A percentile compares a stretch with the other conserved stretches of the same genome.
These are phyloP conservation scores for Rhodomyrtus tomentosa DNA, from an alignment of 345 rosid species.

Conservation along the genomic window DNA sequence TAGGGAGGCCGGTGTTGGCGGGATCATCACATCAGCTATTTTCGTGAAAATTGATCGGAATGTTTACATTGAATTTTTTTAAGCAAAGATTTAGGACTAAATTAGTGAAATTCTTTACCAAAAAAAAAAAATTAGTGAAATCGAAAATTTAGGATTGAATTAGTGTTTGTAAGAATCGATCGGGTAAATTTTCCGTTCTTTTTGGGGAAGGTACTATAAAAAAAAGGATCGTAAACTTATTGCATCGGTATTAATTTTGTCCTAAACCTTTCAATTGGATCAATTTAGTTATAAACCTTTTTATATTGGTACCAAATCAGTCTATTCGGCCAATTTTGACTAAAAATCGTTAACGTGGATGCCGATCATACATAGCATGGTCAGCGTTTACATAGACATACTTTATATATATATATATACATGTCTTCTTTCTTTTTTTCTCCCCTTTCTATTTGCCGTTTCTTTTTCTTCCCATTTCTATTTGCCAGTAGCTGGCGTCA, in stretches of 20 bases:
- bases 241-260: neutral
- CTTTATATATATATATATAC: neutral
- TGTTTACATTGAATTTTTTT: neutral
- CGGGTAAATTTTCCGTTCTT: neutral
- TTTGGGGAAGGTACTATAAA: neutral
- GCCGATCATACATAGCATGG: accelerated
- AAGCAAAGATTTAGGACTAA: neutral
- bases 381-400: accelerated
- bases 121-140: neutral
- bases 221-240: neutral
- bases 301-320: neutral
- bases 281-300: accelerated
- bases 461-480: neutral
- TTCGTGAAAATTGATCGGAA: accelerated
- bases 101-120: neutral
- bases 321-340: neutral
- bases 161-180: neutral
- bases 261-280: neutral
- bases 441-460: too few relatives aligned
- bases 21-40: neutral
- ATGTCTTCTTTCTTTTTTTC: neutral
- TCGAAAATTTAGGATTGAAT: neutral
- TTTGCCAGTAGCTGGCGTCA: neutral
- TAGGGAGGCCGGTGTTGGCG: neutral
- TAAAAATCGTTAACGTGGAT: accelerated